phyloP scores from a whole-genome alignment of 1,139 yeast species.

The Geotrichum carabidarum region DNA sequence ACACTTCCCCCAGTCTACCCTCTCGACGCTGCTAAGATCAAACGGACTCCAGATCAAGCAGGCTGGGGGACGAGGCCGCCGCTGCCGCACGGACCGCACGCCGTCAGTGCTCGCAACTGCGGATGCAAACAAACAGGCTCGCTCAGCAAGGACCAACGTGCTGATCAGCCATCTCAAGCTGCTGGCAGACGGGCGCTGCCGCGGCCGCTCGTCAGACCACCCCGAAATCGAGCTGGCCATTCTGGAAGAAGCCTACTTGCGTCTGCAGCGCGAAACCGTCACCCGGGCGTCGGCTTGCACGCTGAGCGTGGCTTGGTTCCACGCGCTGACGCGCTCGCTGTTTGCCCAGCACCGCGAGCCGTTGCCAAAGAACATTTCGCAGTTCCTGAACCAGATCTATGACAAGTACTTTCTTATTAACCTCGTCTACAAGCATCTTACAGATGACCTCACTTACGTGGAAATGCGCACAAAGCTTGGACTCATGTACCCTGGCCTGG shows the following conservation, averaged over 20 bases:
- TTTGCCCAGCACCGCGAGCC: slow-evolving; percentile 4
- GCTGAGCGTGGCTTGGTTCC: not conserved
- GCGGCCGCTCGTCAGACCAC: slow-evolving; percentile 10
- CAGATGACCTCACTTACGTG: not conserved
- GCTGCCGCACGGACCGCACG: slow-evolving; percentile 1
- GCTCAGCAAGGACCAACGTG: not conserved
- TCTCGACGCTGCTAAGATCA: slow-evolving; percentile 11
- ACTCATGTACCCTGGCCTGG: not conserved
- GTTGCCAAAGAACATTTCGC: slow-evolving; percentile 9
- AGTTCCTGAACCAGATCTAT: slow-evolving; percentile 13
- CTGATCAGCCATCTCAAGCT: slow-evolving; percentile 6
- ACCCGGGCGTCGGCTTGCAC: no score
- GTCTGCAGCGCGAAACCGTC: not conserved
- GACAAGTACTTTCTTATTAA: slow-evolving; percentile 13
- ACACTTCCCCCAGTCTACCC: slow-evolving; percentile 14
- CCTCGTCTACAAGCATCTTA: not conserved
- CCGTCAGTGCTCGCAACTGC: not conserved
- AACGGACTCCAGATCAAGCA: slow-evolving; percentile 15
- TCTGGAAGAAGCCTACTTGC: slow-evolving; percentile 13
- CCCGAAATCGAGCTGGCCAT: slow-evolving; percentile 6
- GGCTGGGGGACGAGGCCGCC: slow-evolving; percentile 15
- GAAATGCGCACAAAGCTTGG: not conserved
- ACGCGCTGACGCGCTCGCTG: slow-evolving; percentile 1
- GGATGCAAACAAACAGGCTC: no score
- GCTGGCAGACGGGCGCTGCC: slow-evolving; percentile 12